Evolutionary conservation across 768 basidiomycete species (phyloP), one percentile per base, ranked within the genome.

Genomic region (Macrolepiota albuminosa): DNA sequence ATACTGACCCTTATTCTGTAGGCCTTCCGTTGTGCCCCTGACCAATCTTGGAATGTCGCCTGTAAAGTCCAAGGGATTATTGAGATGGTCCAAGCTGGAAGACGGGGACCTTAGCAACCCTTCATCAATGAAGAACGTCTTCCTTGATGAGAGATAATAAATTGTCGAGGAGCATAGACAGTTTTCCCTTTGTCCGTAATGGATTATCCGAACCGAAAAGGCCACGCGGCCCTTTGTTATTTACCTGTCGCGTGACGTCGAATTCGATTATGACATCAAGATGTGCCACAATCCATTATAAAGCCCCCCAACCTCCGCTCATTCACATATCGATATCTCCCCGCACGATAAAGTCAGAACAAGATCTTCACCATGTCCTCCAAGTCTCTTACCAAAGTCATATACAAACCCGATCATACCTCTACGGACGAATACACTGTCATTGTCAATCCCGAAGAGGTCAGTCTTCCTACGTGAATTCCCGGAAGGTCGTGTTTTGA

Each of bases 331-430:
- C 56, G 53, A 61, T 54, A 29, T 29, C 29, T 56, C 43, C 53
- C 50, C 40, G 45, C 61, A 55, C 40, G 56, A 54, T 58, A 61
- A 60, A 34, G 55, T 58, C 68, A 63, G 58, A 31, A 40, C 13
- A 54, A 40, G 16, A 24, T 0, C 54, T 64, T 34, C 57, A 73
- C 53, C 61, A 82, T 81, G 80, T 57, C 75, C 37, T 57, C 75
- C 37, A 81, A 83, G 64, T 63, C 72, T 45, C 66, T 88, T 61
- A 82, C 83, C 57, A 86, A 89, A 76, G 81, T 93, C 68, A 76
- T 93, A 64, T 94, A 90, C 81, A 90, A 91, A 74, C 87, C 91
- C 36, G 84, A 87, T 67, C 70, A 82, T 56, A 83, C 87, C 64
- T 83, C 85, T 8, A 86, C 85, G 24, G 84, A 91, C 56, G 89